Evolutionary conservation across 306 rosid genomes (phyloP).

Genomic region (Rubus idaeus): DNA sequence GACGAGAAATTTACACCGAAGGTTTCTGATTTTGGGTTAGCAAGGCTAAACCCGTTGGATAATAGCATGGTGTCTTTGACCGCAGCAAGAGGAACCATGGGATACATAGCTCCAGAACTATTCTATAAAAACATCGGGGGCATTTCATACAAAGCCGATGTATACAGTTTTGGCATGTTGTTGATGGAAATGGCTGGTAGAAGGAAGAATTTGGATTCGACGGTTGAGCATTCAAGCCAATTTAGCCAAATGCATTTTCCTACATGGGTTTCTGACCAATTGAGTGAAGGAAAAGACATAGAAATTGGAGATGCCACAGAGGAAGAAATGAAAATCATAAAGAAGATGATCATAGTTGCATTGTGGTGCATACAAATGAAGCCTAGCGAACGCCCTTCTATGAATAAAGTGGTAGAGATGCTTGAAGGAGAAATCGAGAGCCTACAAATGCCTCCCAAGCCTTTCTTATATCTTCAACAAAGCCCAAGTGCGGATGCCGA

Average conservation of each 20-base stretch:
- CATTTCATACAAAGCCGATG: not conserved
- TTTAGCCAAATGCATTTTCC: not conserved
- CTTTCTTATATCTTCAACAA: not conserved
- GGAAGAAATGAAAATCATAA: not conserved
- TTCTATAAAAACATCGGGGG: not conserved
- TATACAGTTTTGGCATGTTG: not conserved
- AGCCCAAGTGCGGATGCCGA: not conserved
- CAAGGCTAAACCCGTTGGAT: not conserved
- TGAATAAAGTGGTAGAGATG: not conserved
- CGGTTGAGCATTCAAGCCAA: not conserved
- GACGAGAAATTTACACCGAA: not conserved
- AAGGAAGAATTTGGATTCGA: not conserved
- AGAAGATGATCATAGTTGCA: slow-evolving; percentile 1
- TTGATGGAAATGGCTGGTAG: not conserved
- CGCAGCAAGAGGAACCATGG: not conserved
- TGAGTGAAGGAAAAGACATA: not conserved
- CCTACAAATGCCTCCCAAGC: not conserved
- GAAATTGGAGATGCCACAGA: not conserved
- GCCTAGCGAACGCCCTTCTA: slow-evolving; percentile 1
- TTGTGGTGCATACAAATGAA: slow-evolving; percentile 3
- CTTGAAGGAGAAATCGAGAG: not conserved
- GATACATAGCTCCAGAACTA: not conserved
- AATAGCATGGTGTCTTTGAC: not conserved
- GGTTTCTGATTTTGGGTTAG: not conserved
- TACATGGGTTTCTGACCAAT: not conserved